Conservation (phyloP, 495 filamentous ascomycete genomes). For the Hypomontagnella submonticulosa region DNA sequence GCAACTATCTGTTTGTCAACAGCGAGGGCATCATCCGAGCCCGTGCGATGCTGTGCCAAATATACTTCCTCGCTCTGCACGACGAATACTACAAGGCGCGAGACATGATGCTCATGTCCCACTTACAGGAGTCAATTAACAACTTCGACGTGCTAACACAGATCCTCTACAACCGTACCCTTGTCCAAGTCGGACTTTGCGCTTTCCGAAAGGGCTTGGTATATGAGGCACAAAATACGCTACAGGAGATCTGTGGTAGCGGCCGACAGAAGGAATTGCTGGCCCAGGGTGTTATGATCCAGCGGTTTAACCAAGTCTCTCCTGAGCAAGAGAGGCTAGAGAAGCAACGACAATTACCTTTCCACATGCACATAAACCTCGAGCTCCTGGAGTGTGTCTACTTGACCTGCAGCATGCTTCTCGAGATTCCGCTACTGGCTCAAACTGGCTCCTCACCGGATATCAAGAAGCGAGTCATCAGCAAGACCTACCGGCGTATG, state of each 20-base stretch:
- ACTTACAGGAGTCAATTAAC: slow-evolving; percentile 93
- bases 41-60: slow-evolving; percentile 96
- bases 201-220: slow-evolving; percentile 97
- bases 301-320: slow-evolving; percentile 91
- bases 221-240: slow-evolving; percentile 95
- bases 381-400: slow-evolving; percentile 98
- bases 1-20: slow-evolving; percentile 92
- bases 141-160: slow-evolving; percentile 96
- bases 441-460: slow-evolving; percentile 96
- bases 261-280: slow-evolving; percentile 97
- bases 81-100: slow-evolving; percentile 97
- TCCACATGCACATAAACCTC: slow-evolving; percentile 99
- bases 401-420: slow-evolving; percentile 97
- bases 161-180: slow-evolving; percentile 97
- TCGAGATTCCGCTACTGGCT: slow-evolving; percentile 96
- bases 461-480: slow-evolving; percentile 97
- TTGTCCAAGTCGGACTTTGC: slow-evolving; percentile 97
- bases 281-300: slow-evolving; percentile 97
- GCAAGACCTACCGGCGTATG: slow-evolving; percentile 99
- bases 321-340: slow-evolving; percentile 98
- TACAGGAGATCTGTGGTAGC: slow-evolving; percentile 97
- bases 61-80: slow-evolving; percentile 97
- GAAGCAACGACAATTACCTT: slow-evolving; percentile 94
- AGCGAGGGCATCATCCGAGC: slow-evolving; percentile 96
- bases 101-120: slow-evolving; percentile 99